Conservation (phyloP, 352 stramenopile species). For the Pythium sp. region DNA sequence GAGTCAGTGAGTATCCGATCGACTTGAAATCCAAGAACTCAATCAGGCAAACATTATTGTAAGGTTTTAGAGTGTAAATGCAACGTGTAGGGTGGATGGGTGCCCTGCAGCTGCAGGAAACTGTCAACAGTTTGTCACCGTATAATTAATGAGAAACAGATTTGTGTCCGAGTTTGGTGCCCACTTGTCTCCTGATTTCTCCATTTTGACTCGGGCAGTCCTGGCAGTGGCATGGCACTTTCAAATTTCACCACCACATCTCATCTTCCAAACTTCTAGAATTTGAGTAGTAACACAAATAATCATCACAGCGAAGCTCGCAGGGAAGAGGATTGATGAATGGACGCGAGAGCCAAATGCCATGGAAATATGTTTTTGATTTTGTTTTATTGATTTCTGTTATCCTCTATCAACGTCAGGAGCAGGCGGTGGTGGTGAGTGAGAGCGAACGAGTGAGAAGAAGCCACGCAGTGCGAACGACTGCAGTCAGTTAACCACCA, state of each 20-base stretch:
- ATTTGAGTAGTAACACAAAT: not conserved
- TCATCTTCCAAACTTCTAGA: not conserved
- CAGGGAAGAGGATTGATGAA: not conserved
- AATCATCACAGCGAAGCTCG: not conserved
- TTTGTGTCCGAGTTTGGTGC: not conserved
- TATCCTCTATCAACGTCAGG: constrained; percentile 10
- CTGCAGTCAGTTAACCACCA: constrained; percentile 1
- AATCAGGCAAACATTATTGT: not conserved
- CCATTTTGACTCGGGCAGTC: not conserved
- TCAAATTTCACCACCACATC: not conserved
- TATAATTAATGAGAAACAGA: not conserved
- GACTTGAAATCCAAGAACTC: not conserved
- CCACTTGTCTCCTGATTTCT: not conserved
- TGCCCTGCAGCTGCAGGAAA: not conserved
- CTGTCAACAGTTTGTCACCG: not conserved
- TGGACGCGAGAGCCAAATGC: not conserved
- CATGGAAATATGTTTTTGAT: not conserved
- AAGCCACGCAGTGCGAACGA: not conserved
- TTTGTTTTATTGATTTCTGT: constrained; percentile 8
- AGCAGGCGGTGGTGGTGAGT: not conserved
- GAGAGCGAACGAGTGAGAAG: not conserved
- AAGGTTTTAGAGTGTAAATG: not conserved
- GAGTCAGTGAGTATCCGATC: not conserved
- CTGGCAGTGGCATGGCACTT: not conserved
- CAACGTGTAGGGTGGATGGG: not conserved